A percentile compares a stretch with the other conserved stretches of the same genome.
These are phyloP conservation scores for Rhododendron griersonianum DNA, from an alignment of 148 eudicot genomes.

Conservation along the genomic window DNA sequence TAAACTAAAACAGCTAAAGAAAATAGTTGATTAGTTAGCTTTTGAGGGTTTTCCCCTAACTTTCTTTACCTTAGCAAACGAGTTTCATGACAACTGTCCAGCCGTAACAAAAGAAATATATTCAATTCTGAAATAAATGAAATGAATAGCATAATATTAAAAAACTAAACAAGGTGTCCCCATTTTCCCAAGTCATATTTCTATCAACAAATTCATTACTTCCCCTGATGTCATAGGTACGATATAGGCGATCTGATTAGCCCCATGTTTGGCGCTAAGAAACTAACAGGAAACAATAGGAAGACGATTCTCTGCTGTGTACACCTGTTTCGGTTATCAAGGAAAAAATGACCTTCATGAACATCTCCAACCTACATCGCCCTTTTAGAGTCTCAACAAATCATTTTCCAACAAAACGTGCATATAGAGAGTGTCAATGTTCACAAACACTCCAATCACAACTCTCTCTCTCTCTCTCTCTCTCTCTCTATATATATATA, in stretches of 20 bases:
- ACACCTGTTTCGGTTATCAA: not conserved
- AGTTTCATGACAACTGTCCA: not conserved
- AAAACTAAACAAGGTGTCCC: not conserved
- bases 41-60: not conserved
- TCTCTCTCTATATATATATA: too few species aligned
- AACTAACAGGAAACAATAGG: not conserved
- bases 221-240: not conserved
- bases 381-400: not conserved
- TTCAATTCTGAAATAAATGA: not conserved
- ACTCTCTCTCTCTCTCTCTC: not conserved
- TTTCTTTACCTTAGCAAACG: not conserved
- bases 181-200: not conserved
- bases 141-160: not conserved
- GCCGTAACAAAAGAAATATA: not conserved
- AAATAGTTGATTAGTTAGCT: not conserved
- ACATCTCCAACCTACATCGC: not conserved
- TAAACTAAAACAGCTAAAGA: not conserved
- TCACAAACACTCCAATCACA: not conserved
- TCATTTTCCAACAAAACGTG: not conserved
- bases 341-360: not conserved
- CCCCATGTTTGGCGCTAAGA: not conserved
- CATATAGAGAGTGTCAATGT: not conserved
- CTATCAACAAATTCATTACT: not conserved
- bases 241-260: not conserved
- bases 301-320: not conserved